These are phyloP conservation scores for Kandelia obovata DNA, from an alignment of 345 rosid species.

Conservation along the genomic window DNA sequence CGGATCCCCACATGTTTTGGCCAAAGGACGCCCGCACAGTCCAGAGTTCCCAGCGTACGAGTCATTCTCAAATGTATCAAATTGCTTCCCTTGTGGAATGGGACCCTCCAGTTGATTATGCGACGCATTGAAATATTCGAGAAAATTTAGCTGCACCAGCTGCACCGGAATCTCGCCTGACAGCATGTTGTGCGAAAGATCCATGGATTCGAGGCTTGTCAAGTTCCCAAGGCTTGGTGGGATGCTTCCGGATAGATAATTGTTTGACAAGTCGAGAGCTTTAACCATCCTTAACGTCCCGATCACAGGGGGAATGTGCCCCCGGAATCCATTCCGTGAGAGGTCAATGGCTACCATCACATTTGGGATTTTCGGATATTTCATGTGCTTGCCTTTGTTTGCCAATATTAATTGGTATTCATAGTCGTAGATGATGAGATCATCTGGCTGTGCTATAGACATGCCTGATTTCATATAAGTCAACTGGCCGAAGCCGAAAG, in stretches of 20 bases:
- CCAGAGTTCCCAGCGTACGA: not conserved
- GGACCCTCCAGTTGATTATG: not conserved
- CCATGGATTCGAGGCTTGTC: not conserved
- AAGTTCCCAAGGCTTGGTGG: not conserved
- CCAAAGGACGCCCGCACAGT: not conserved
- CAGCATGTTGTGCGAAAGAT: not conserved
- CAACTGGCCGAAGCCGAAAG: not conserved
- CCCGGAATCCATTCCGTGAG: constrained; percentile 8
- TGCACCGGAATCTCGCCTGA: not conserved
- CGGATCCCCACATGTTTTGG: too few relatives aligned
- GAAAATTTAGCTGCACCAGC: not conserved
- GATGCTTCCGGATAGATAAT: not conserved
- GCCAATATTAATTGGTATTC: not conserved
- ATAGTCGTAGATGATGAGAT: not conserved
- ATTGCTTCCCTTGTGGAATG: not conserved
- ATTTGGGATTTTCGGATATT: not conserved
- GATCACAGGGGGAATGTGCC: not conserved
- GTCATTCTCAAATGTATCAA: not conserved
- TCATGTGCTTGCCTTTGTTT: not conserved
- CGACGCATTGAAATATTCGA: not conserved
- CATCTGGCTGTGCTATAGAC: too few relatives aligned
- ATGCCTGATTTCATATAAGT: not conserved
- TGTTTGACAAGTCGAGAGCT: not conserved
- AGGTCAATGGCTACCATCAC: not conserved
- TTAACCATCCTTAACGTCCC: not conserved